phyloP scores from a whole-genome alignment of 495 filamentous ascomycete species.

The Collariella sp. region DNA sequence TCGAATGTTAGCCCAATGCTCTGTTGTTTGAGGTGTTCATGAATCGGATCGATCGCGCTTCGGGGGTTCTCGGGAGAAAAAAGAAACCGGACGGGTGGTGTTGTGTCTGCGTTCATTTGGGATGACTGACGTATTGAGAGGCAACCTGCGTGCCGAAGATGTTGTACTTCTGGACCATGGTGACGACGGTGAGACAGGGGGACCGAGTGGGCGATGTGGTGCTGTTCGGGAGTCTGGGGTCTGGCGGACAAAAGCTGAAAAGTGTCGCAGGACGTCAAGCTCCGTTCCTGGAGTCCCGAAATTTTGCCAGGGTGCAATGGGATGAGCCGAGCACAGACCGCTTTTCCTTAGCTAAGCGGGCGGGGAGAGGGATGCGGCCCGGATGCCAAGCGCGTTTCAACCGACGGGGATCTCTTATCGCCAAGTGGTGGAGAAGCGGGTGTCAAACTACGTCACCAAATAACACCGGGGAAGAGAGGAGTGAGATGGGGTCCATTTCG shows the following conservation, averaged over 20 bases:
- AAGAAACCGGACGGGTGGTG: not conserved
- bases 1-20: constrained; percentile 20
- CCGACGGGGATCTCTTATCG: not conserved
- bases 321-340: not conserved
- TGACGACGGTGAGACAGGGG: constrained; percentile 40
- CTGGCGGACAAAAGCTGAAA: constrained; percentile 11
- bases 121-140: constrained; percentile 76
- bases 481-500: too few species aligned
- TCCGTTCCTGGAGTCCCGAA: constrained; percentile 10
- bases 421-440: not conserved
- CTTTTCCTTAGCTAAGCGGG: not conserved
- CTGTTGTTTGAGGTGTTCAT: constrained; percentile 12
- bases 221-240: constrained; percentile 20
- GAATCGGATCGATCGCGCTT: not conserved
- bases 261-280: constrained; percentile 18
- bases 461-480: too few species aligned
- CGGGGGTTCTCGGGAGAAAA: not conserved
- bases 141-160: constrained; percentile 84
- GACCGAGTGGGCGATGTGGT: constrained; percentile 31
- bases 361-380: too few species aligned
- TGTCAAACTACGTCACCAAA: constrained; percentile 1
- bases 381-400: not conserved
- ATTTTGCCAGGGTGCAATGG: constrained; percentile 9
- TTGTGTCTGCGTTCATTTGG: too few species aligned
- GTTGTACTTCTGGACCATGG: constrained; percentile 80